Evolutionary conservation across 225 moss, liverwort and hornwort species (phyloP).

Genomic region (Sphagnum contortum): DNA sequence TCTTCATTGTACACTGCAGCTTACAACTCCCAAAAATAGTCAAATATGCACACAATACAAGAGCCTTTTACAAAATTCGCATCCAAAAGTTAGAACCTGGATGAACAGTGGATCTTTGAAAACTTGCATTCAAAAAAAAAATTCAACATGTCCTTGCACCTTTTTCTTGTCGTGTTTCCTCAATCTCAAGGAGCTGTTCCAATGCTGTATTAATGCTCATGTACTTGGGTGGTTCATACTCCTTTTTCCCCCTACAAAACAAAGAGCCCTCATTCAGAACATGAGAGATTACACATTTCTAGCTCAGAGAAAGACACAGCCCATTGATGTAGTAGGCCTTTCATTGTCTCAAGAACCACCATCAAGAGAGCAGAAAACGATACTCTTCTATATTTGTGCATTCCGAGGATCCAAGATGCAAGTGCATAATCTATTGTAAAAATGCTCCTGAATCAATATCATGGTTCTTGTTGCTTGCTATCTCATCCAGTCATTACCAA

Average conservation of each 20-base stretch:
- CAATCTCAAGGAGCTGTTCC: slow-evolving; percentile 88
- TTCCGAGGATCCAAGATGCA: no score
- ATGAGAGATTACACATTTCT: no score
- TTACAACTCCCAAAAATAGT: background rate
- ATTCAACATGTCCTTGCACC: slow-evolving; percentile 23
- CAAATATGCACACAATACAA: background rate
- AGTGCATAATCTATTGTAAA: no score
- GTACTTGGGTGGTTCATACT: slow-evolving; percentile 85
- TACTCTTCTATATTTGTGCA: no score
- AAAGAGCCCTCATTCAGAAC: no score
- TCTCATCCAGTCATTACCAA: no score
- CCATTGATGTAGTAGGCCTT: no score
- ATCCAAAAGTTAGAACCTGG: background rate
- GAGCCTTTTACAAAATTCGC: slow-evolving; percentile 2
- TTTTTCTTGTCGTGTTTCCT: slow-evolving; percentile 55
- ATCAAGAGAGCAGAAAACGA: no score
- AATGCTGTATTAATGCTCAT: slow-evolving; percentile 94
- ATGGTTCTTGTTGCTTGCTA: no score
- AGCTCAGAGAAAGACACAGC: no score
- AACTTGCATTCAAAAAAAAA: background rate
- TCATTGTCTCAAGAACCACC: no score
- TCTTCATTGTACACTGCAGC: slow-evolving; percentile 60
- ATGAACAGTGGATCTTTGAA: background rate
- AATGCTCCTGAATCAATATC: no score
- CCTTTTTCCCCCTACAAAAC: slow-evolving; percentile 60